Percentiles rank a stretch among this genome's conserved stretches.
Evolutionary conservation across 192 early-diverging fungal species (phyloP).

Genomic region (Umbelopsis sp.): DNA sequence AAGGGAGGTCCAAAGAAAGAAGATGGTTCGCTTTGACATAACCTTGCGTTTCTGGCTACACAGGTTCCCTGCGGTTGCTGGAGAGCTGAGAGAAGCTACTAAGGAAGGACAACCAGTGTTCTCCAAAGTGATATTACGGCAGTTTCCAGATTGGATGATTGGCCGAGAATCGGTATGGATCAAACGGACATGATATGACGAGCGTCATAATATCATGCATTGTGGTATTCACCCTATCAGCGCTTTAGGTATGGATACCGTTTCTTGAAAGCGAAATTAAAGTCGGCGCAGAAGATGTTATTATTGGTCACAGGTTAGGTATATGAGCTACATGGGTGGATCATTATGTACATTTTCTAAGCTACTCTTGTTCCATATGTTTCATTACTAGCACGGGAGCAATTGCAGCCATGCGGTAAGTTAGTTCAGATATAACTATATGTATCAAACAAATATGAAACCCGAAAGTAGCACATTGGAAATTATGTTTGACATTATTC

Average conservation of each 20-base stretch:
- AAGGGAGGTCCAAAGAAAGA: not conserved
- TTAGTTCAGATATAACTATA: too few relatives aligned
- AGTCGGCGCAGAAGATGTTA: not conserved
- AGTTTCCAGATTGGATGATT: constrained; percentile 41
- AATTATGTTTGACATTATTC: not conserved
- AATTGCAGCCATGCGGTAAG: constrained; percentile 3
- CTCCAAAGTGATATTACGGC: constrained; percentile 28
- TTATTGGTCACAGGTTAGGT: not conserved
- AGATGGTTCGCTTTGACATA: too few relatives aligned
- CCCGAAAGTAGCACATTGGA: too few relatives aligned
- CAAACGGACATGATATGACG: too few relatives aligned
- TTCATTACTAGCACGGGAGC: not conserved
- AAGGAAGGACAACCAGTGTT: constrained; percentile 28
- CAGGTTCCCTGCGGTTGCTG: constrained; percentile 40
- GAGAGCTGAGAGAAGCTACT: constrained; percentile 25
- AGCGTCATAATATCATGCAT: not conserved
- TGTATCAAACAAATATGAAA: too few relatives aligned
- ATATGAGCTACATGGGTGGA: not conserved
- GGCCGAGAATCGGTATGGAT: constrained; percentile 43
- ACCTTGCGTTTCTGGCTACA: not conserved
- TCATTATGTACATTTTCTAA: not conserved
- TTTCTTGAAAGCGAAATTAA: not conserved
- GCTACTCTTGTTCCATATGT: not conserved
- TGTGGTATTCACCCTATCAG: not conserved
- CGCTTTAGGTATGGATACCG: not conserved